These are phyloP conservation scores for Sporothrix euskadiensis DNA, from an alignment of 2,329 filamentous ascomycete species.

Conservation along the genomic window DNA sequence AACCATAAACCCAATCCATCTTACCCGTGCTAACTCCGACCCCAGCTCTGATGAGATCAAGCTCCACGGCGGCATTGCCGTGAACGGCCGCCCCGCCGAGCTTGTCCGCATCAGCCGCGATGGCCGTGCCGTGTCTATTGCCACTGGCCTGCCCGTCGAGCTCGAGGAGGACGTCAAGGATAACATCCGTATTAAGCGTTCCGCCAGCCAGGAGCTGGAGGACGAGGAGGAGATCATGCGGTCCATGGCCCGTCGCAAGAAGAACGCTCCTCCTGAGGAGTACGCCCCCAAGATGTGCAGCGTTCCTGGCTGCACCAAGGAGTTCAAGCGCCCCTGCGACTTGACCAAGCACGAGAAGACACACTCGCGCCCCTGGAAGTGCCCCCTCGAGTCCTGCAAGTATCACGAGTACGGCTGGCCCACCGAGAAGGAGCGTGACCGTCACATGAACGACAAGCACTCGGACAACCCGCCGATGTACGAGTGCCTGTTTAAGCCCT, in stretches of 20 bases:
- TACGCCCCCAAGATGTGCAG: conserved; percentile 76
- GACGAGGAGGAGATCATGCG: conserved; percentile 82
- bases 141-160: conserved; percentile 66
- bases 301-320: conserved; percentile 76
- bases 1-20: conserved; percentile 31
- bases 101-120: conserved; percentile 79
- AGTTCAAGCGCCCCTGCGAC: conserved; percentile 96
- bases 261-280: conserved; percentile 84
- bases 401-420: conserved; percentile 91
- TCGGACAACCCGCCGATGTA: conserved; percentile 76
- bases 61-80: conserved; percentile 76
- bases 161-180: conserved; percentile 51
- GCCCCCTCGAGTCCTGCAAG: conserved; percentile 77
- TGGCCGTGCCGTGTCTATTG: conserved; percentile 76
- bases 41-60: conserved; percentile 66
- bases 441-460: conserved; percentile 96
- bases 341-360: conserved; percentile 98
- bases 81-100: conserved; percentile 80
- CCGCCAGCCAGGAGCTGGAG: conserved; percentile 66
- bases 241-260: conserved; percentile 94
- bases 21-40: conserved; percentile 8
- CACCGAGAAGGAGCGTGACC: conserved; percentile 95
- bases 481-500: conserved; percentile 78
- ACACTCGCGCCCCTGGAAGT: conserved; percentile 95
- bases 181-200: conserved; percentile 62